Evolutionary conservation across 495 filamentous ascomycete genomes (phyloP).

Genomic region (Hypoxylon lienhwacheense): DNA sequence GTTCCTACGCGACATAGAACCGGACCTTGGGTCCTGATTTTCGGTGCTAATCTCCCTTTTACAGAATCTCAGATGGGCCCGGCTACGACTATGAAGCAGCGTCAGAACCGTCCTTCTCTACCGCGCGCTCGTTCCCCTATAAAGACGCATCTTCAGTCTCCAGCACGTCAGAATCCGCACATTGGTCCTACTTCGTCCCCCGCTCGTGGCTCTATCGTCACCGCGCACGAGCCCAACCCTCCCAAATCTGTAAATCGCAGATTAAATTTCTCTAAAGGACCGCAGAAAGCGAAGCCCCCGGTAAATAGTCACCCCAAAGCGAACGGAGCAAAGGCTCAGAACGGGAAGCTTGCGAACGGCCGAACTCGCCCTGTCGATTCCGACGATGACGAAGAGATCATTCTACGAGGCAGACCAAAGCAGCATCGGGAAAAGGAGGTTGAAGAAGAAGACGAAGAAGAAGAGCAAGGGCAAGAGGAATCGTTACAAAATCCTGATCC

Average conservation of each 20-base stretch:
- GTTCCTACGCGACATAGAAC: neutral
- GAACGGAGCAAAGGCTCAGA: slow-evolving; percentile 18
- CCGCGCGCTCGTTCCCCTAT: slow-evolving; percentile 55
- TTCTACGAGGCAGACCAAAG: slow-evolving; percentile 14
- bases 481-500: slow-evolving; percentile 44
- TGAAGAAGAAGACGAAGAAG: slow-evolving; percentile 30
- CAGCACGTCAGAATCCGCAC: slow-evolving; percentile 53
- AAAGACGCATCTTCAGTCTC: slow-evolving; percentile 59
- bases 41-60: slow-evolving; percentile 14
- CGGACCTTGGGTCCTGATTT: neutral
- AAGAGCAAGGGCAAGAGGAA: slow-evolving; percentile 35
- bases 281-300: slow-evolving; percentile 14
- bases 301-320: slow-evolving; percentile 33
- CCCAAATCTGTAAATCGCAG: slow-evolving; percentile 40
- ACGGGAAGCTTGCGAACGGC: slow-evolving; percentile 17
- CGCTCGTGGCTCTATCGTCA: slow-evolving; percentile 36
- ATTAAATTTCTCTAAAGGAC: slow-evolving; percentile 45
- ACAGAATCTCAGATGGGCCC: slow-evolving; percentile 39
- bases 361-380: slow-evolving; percentile 17
- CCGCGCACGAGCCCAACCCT: slow-evolving; percentile 28
- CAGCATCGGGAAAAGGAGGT: slow-evolving; percentile 33
- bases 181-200: slow-evolving; percentile 51
- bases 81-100: slow-evolving; percentile 35
- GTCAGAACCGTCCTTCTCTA: slow-evolving; percentile 40
- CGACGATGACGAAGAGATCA: slow-evolving; percentile 28